Percentiles rank a stretch among this genome's conserved stretches.
Evolutionary conservation across 148 eudicot species (phyloP).

Genomic region (Camellia granthamiana): DNA sequence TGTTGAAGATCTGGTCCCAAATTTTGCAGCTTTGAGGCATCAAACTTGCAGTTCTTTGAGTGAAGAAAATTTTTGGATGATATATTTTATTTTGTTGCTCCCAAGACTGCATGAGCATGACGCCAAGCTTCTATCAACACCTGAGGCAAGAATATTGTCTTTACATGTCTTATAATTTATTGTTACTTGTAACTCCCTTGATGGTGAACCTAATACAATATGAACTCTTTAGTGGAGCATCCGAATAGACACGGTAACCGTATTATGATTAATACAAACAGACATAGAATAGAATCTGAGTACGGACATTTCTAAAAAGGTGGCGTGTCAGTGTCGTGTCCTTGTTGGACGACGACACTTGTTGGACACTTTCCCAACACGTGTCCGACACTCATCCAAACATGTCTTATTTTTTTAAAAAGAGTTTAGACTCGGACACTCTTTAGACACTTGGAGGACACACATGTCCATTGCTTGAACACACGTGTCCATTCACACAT

Average conservation of each 20-base stretch:
- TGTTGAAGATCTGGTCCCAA: constrained; percentile 59
- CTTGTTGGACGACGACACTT: too few relatives aligned
- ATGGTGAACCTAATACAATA: neutral
- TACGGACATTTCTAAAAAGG: too few relatives aligned
- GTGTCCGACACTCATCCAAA: too few relatives aligned
- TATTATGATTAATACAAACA: neutral
- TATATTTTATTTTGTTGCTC: constrained; percentile 65
- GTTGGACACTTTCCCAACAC: too few relatives aligned
- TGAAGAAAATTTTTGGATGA: constrained; percentile 66
- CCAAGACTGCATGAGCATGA: constrained; percentile 61
- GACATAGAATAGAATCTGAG: neutral
- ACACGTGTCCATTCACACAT: too few relatives aligned
- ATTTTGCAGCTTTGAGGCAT: constrained; percentile 45
- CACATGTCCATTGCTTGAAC: too few relatives aligned
- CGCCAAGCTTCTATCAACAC: constrained; percentile 56
- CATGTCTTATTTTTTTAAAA: too few relatives aligned
- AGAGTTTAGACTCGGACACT: too few relatives aligned
- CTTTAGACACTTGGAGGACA: too few relatives aligned
- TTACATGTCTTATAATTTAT: neutral
- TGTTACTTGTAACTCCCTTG: neutral
- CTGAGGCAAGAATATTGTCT: constrained; percentile 52
- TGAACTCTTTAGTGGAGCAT: neutral
- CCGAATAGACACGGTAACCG: neutral
- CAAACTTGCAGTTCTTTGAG: constrained; percentile 32
- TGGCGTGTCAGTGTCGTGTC: too few relatives aligned